Evolutionary conservation across 495 filamentous ascomycete species (phyloP), one percentile per base, ranked within the genome.

Genomic region (Pseudevernia furfuracea): DNA sequence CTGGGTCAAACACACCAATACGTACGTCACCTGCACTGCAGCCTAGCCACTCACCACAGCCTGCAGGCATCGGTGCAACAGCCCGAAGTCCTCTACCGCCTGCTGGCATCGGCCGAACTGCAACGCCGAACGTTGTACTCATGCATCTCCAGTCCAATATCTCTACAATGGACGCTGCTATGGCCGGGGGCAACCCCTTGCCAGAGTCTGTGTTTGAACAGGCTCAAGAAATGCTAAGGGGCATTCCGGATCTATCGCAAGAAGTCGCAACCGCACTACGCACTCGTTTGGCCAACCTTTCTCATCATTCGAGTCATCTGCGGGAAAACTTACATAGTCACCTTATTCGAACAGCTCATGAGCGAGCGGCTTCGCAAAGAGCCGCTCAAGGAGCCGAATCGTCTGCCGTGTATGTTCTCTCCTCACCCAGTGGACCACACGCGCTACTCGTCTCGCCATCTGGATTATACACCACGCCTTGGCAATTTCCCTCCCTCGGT

Each of bases 361-460:
- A 64, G 48, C 63, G 36, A 30, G 67, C 57, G 49, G 66, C 30
- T 56, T 37, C 52, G 14, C 62, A 63, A 57, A 68, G 30, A 62
- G 32, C 25, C 52, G 62, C 44, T 19, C 62, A 64, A 59, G 62
- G 62, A 28, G 5, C 62, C 28, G 56, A 64, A 52, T 59, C 74
- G 8, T 74, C 82, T 7, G 76, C 82, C 62, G 80, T 86, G 7
- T 89, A 87, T 69, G 77, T 89, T 46, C 72, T 89, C 12, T 82
- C 79, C 5, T 87, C 85, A 3, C 84, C 86, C 1, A 74, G 71
- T 23, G 86, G 85, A 7, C 85, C 83, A 39, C 81, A 82, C 58
- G 84, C 82, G 9, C 71, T 89, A 12, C 70, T 88, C 11, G 74
- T 87, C 25, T 70, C 75, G 11, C 66, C 82, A 72, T 68, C 76